Conservation (phyloP, 176 grass and related monocot species). For the Ensete ventricosum region DNA sequence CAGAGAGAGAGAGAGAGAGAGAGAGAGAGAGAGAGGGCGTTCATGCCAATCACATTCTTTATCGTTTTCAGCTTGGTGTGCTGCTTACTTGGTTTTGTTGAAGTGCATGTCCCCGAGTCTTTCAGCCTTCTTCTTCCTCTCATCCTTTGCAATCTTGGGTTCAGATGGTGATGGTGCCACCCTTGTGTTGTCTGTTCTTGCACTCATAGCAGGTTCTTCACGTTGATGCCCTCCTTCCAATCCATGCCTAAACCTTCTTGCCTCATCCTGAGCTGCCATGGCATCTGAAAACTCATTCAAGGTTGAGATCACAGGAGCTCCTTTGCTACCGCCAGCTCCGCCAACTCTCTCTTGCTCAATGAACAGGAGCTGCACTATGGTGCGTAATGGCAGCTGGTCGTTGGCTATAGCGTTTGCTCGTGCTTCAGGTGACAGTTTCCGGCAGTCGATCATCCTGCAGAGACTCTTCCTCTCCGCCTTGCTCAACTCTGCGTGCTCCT, state of each 20-base stretch:
- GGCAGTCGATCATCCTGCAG: slow-evolving; percentile 79
- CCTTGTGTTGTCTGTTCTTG: slow-evolving; percentile 1
- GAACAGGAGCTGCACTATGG: slow-evolving; percentile 88
- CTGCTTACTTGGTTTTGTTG: not conserved
- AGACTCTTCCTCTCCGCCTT: slow-evolving; percentile 77
- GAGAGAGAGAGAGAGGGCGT: not conserved
- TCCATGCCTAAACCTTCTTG: slow-evolving; percentile 20
- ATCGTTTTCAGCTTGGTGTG: not conserved
- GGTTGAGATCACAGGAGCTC: not conserved
- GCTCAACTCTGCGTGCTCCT: slow-evolving; percentile 76
- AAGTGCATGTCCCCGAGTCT: slow-evolving; percentile 9
- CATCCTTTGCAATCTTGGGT: slow-evolving; percentile 27
- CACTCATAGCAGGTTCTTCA: slow-evolving; percentile 11
- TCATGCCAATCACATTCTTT: not conserved
- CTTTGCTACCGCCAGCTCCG: slow-evolving; percentile 23
- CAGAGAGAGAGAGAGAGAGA: not conserved
- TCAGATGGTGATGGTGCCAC: slow-evolving; percentile 37
- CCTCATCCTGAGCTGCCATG: slow-evolving; percentile 25
- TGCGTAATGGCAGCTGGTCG: slow-evolving; percentile 73
- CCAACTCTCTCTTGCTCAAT: slow-evolving; percentile 62
- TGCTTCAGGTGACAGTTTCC: slow-evolving; percentile 53
- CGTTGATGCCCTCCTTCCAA: slow-evolving; percentile 30
- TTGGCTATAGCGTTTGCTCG: slow-evolving; percentile 66
- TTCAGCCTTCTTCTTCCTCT: slow-evolving; percentile 35
- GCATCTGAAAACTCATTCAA: slow-evolving; percentile 8